Evolutionary conservation across 2,329 filamentous ascomycete species (phyloP).

Genomic region (Akanthomyces dipterigenus): DNA sequence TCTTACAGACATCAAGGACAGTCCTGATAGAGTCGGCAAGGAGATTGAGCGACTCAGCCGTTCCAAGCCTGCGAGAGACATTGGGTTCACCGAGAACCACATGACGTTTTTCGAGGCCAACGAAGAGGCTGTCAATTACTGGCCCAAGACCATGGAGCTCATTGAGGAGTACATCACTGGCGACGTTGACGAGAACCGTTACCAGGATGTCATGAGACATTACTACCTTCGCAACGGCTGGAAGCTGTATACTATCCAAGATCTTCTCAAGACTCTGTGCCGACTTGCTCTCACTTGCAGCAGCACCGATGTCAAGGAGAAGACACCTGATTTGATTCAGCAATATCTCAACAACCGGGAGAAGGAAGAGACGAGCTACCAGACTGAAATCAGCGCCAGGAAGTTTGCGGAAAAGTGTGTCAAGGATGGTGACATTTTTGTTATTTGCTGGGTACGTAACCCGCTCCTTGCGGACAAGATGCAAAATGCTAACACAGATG

Average conservation of each 20-base stretch:
- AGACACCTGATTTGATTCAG: slow-evolving; percentile 82
- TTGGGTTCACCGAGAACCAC: slow-evolving; percentile 75
- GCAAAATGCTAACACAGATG: slow-evolving; percentile 25
- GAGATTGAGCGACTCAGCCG: slow-evolving; percentile 68
- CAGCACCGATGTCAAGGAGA: slow-evolving; percentile 82
- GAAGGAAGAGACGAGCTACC: slow-evolving; percentile 79
- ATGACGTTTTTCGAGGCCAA: slow-evolving; percentile 68
- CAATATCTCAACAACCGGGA: slow-evolving; percentile 78
- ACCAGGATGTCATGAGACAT: slow-evolving; percentile 85
- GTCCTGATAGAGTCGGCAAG: slow-evolving; percentile 63
- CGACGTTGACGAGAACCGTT: slow-evolving; percentile 72
- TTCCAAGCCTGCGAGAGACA: slow-evolving; percentile 72
- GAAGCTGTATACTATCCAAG: slow-evolving; percentile 88
- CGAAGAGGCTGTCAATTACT: slow-evolving; percentile 62
- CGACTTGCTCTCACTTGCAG: slow-evolving; percentile 79
- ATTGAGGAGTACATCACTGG: slow-evolving; percentile 81
- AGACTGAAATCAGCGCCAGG: slow-evolving; percentile 81
- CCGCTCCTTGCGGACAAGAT: background rate
- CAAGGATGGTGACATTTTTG: slow-evolving; percentile 88
- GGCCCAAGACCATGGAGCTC: slow-evolving; percentile 76
- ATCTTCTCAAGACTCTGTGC: slow-evolving; percentile 74
- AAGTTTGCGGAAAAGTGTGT: slow-evolving; percentile 89
- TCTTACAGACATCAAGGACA: slow-evolving; percentile 74
- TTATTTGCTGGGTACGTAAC: slow-evolving; percentile 77
- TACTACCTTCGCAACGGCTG: slow-evolving; percentile 90